Conservation (phyloP, 2,329 filamentous ascomycete species). For the Eutypa lata region DNA sequence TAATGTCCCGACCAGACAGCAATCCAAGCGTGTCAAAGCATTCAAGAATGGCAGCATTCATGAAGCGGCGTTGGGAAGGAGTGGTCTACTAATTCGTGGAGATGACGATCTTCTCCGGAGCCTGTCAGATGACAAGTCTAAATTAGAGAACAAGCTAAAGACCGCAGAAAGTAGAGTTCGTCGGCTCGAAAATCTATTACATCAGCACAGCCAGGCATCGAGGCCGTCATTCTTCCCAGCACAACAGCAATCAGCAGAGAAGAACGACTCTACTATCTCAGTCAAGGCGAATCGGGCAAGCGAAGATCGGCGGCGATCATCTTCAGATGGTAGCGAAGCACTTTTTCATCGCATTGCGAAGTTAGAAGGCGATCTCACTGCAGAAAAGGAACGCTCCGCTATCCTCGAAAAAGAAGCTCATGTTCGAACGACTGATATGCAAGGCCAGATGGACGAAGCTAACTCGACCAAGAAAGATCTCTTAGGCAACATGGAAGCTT, state of each 20-base stretch:
- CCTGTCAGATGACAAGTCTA: slow-evolving; percentile 79
- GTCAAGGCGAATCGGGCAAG: slow-evolving; percentile 38
- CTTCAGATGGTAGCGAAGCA: slow-evolving; percentile 43
- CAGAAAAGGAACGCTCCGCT: slow-evolving; percentile 67
- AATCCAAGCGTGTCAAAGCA: slow-evolving; percentile 80
- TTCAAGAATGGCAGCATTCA: slow-evolving; percentile 97
- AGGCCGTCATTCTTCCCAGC: slow-evolving; percentile 53
- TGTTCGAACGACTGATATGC: slow-evolving; percentile 54
- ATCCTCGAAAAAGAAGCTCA: slow-evolving; percentile 69
- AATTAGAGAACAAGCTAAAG: slow-evolving; percentile 69
- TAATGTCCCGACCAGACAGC: slow-evolving; percentile 78
- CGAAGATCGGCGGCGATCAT: slow-evolving; percentile 44
- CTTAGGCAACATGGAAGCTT: slow-evolving; percentile 88
- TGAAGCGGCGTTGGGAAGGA: slow-evolving; percentile 83
- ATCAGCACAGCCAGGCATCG: slow-evolving; percentile 68
- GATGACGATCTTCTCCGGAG: slow-evolving; percentile 76
- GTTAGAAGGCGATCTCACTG: slow-evolving; percentile 74
- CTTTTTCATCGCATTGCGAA: slow-evolving; percentile 50
- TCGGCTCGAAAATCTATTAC: slow-evolving; percentile 86
- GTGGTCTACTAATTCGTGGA: slow-evolving; percentile 79
- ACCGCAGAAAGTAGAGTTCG: slow-evolving; percentile 88
- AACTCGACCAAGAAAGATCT: slow-evolving; percentile 92
- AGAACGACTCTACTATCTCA: slow-evolving; percentile 48
- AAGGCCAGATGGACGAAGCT: slow-evolving; percentile 74
- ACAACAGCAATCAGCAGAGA: slow-evolving; percentile 42